These are phyloP conservation scores for Ambrosia hybrid DNA, from an alignment of 140 eudicot species.

Conservation along the genomic window DNA sequence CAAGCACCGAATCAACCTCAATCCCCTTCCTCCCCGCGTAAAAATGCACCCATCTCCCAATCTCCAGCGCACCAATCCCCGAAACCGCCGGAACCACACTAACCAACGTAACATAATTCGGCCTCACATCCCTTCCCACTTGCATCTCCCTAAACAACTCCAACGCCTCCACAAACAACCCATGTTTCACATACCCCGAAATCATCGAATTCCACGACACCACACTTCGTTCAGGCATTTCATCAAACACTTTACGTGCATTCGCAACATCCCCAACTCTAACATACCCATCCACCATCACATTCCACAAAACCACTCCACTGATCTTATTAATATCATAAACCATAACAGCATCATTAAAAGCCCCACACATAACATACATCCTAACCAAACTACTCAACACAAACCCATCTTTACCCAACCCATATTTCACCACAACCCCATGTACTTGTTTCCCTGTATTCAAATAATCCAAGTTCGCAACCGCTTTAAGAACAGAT, in stretches of 20 bases:
- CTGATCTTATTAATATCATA: too few species aligned
- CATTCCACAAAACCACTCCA: too few species aligned
- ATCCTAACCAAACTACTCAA: neutral
- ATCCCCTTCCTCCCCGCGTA: constrained; percentile 33
- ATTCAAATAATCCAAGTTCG: constrained; percentile 19
- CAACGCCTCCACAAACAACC: too few species aligned
- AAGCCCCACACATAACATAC: too few species aligned
- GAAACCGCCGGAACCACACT: constrained; percentile 42
- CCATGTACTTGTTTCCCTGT: constrained; percentile 51
- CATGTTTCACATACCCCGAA: too few species aligned
- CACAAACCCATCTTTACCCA: constrained; percentile 47
- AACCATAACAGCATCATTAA: too few species aligned
- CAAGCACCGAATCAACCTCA: constrained; percentile 37
- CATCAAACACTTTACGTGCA: too few species aligned
- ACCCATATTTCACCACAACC: constrained; percentile 31
- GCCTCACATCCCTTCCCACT: neutral
- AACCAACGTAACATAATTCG: constrained; percentile 46
- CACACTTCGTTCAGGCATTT: too few species aligned
- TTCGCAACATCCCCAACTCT: too few species aligned
- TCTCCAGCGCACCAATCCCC: constrained; percentile 48
- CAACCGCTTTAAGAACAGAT: constrained; percentile 53
- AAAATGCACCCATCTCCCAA: constrained; percentile 54
- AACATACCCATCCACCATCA: too few species aligned
- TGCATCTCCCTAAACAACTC: too few species aligned
- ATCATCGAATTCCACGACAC: too few species aligned